Evolutionary conservation across 2,329 filamentous ascomycete species (phyloP).

Genomic region (Colletotrichum horii): DNA sequence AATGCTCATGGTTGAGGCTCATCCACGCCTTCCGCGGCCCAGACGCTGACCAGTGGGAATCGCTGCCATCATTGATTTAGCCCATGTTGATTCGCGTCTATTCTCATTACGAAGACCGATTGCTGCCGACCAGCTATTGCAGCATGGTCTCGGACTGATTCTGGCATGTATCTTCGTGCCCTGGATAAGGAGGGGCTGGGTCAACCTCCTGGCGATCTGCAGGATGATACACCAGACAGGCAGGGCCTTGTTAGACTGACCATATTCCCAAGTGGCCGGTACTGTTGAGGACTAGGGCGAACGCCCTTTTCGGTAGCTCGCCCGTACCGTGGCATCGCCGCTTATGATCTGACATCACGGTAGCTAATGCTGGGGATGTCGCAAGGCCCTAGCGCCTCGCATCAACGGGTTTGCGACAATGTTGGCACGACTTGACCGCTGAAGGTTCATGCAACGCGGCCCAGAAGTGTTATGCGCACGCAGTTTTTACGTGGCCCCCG

Average conservation of each 20-base stretch:
- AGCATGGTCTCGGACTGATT: background rate
- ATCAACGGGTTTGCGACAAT: conserved; percentile 1
- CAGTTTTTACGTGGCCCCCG: background rate
- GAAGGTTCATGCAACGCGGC: background rate
- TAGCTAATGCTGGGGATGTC: background rate
- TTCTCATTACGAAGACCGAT: background rate
- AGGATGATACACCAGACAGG: conserved; percentile 1
- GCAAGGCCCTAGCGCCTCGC: background rate
- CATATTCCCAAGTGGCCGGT: conserved; percentile 17
- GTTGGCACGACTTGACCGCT: background rate
- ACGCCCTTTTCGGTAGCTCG: conserved; percentile 12
- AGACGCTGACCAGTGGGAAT: background rate
- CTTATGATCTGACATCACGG: background rate
- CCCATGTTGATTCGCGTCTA: background rate
- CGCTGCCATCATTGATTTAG: background rate
- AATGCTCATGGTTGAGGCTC: background rate
- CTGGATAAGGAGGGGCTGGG: background rate
- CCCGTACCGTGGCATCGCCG: background rate
- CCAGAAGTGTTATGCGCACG: background rate
- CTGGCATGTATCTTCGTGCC: background rate
- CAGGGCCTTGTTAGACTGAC: background rate
- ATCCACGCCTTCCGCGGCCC: background rate
- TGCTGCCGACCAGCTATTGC: background rate
- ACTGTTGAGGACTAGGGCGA: conserved; percentile 2
- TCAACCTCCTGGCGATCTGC: background rate